Evolutionary conservation across 345 rosid species (phyloP).

Genomic region (Alliaria petiolata): DNA sequence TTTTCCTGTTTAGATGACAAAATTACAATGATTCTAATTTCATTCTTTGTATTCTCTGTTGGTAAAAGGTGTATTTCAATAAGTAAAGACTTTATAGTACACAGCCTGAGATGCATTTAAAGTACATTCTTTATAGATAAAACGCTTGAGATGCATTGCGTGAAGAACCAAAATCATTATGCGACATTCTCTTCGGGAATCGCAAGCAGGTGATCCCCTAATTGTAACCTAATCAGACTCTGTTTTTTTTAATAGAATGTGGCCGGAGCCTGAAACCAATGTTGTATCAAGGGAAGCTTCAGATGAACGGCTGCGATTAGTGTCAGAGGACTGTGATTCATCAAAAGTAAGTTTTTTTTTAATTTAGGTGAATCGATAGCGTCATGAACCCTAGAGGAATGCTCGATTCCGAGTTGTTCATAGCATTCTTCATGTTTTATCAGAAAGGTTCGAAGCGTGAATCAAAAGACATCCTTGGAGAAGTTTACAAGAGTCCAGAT

Average conservation of each 20-base stretch:
- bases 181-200: not conserved
- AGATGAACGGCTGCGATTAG: constrained; percentile 52
- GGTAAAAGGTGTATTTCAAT: not conserved
- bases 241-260: constrained; percentile 53
- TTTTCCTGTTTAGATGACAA: not conserved
- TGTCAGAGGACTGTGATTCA: constrained; percentile 70
- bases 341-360: constrained; percentile 46
- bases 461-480: constrained; percentile 52
- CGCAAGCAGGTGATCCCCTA: not conserved
- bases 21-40: not conserved
- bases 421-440: not conserved
- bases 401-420: not conserved
- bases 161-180: not conserved
- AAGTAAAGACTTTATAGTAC: not conserved
- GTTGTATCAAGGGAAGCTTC: constrained; percentile 40
- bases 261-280: constrained; percentile 74
- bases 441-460: constrained; percentile 56
- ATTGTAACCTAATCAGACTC: not conserved
- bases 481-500: constrained; percentile 68
- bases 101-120: constrained; percentile 12
- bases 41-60: not conserved
- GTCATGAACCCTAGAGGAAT: not conserved
- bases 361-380: not conserved
- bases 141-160: not conserved
- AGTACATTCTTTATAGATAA: not conserved